Percentiles rank a stretch among this genome's conserved stretches.
Evolutionary conservation across 169 alveolate species (phyloP).

Genomic region (Eimeria praecox): DNA sequence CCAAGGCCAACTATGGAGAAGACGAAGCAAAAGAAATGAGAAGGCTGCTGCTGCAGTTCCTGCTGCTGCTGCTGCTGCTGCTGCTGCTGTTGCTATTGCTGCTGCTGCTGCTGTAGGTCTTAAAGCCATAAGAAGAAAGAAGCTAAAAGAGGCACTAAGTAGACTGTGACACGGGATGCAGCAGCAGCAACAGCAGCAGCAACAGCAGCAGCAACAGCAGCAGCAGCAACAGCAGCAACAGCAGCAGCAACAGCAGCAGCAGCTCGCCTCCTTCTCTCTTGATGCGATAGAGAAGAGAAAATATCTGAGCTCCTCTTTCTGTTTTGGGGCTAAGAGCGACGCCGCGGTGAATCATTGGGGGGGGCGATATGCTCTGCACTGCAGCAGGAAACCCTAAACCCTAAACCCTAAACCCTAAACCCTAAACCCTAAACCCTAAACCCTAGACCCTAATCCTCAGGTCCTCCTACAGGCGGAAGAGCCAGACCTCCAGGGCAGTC

Average conservation of each 20-base stretch:
- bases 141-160: not conserved
- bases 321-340: conserved; percentile 31
- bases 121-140: not conserved
- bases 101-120: not conserved
- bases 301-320: conserved; percentile 45
- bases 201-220: not conserved
- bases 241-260: not conserved
- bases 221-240: conserved; percentile 2
- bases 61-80: conserved; percentile 13
- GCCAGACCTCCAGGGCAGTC: not conserved
- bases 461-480: not conserved
- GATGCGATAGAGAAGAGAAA: conserved; percentile 33
- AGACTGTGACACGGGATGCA: not conserved
- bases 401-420: conserved; percentile 47
- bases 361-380: conserved; percentile 49
- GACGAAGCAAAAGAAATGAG: too few species aligned
- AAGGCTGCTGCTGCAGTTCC: conserved; percentile 58
- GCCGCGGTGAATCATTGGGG: conserved; percentile 7
- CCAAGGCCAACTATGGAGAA: too few species aligned
- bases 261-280: conserved; percentile 57
- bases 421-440: not conserved
- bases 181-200: not conserved
- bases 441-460: not conserved
- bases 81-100: not conserved
- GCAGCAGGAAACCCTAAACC: conserved; percentile 32